Evolutionary conservation across 192 early-diverging fungal genomes (phyloP), one percentile per base, ranked within the genome.

Genomic region (Podila minutissima): DNA sequence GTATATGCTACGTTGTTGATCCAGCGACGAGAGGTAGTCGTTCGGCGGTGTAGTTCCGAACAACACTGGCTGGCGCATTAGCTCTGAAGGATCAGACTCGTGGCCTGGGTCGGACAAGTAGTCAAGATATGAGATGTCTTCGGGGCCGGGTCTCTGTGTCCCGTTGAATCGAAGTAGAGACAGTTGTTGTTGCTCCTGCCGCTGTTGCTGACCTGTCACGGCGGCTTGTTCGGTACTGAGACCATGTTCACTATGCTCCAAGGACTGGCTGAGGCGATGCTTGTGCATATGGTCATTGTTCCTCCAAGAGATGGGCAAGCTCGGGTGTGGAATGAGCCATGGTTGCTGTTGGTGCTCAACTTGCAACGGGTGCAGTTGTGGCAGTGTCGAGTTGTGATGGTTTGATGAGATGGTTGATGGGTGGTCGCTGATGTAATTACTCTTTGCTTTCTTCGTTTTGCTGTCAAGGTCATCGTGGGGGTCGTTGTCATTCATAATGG

Each of bases 321-420:
- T 78, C 13, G 75, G 69, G 63, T 78, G 75, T 17, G 75, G 75
- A 78, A 71, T 71, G 9, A 71, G 61, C 75, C 75, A 78, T 35
- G 75, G 69, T 22, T 66, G 68, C 26, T 71, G 75, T 33, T 78
- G 69, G 49, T 71, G 64, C 35, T 78, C 49, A 7, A 33, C 31
- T n/a, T 78, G 75, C n/a, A 78, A 41, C 4, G 75, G 75, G 37
- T 78, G 68, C 13, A 71, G 50, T 41, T 37, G 69, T 15, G 28
- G 41, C 10, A 31, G 31, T 61, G 59, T 19, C 59, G 59, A 61
- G 17, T 13, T 33, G 59, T 35, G 9, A n/a, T 12, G 59, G 22
- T 60, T 17, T 17, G 15, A 29, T 15, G 20, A 5, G 9, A 0
- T 4, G 31, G 33, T 6, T 8, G 33, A 63, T 29, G 33, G 31